phyloP scores from a whole-genome alignment of 345 rosid species.

The Gynandropsis gynandra region DNA sequence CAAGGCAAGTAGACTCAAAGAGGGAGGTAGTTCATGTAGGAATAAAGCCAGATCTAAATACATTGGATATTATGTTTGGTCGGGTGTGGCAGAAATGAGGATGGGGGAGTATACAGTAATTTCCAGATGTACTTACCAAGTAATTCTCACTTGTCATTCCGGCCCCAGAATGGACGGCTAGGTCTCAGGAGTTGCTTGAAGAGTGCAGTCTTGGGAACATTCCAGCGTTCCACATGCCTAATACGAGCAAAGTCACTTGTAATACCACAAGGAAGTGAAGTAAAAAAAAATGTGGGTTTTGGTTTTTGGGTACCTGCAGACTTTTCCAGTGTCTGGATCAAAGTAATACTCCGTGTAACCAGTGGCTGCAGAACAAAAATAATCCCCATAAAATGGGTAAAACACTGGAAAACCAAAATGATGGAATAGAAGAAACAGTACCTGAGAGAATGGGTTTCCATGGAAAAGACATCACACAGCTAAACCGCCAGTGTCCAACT shows the following conservation, averaged over 20 bases:
- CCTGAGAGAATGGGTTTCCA: conserved; percentile 98
- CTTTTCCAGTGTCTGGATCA: conserved; percentile 58
- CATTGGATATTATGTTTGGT: no score
- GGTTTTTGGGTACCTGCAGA: conserved; percentile 50
- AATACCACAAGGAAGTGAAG: conserved; percentile 3
- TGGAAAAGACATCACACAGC: conserved; percentile 87
- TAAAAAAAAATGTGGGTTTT: not conserved
- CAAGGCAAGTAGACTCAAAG: no score
- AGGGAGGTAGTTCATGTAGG: no score
- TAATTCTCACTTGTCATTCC: not conserved
- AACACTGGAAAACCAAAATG: conserved; percentile 6
- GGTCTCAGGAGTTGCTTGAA: conserved; percentile 72
- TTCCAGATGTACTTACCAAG: no score
- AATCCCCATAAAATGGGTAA: not conserved
- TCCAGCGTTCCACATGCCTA: conserved; percentile 94
- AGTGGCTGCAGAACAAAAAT: conserved; percentile 43
- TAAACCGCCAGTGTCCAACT: conserved; percentile 86
- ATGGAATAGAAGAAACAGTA: conserved; percentile 13
- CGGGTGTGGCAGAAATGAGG: no score
- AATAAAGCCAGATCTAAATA: no score
- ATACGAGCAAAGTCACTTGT: no score
- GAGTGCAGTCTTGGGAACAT: conserved; percentile 80
- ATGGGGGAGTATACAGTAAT: no score
- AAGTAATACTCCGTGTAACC: conserved; percentile 87
- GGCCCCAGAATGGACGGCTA: conserved; percentile 39